Evolutionary conservation across 2,329 filamentous ascomycete genomes (phyloP).

Genomic region (Neurospora sp.): DNA sequence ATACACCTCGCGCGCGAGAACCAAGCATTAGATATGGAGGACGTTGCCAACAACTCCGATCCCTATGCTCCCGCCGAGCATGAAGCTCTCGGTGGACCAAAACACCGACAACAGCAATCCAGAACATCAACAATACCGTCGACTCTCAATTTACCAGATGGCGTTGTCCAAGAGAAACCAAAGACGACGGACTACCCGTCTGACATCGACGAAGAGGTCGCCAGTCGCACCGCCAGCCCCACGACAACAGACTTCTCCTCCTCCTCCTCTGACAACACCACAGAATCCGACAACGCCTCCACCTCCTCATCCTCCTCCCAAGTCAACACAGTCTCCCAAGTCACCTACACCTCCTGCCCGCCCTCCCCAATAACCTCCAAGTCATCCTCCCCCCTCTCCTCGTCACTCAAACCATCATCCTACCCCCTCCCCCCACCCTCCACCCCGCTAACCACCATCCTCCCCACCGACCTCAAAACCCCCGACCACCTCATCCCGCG

Average conservation of each 20-base stretch:
- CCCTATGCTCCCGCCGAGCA: not conserved
- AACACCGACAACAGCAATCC: not conserved
- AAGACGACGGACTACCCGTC: not conserved
- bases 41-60: not conserved
- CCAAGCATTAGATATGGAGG: not conserved
- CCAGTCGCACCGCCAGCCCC: not conserved
- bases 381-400: not conserved
- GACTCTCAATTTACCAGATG: not conserved
- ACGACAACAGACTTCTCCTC: not conserved
- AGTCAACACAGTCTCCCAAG: too few species aligned
- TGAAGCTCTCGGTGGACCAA: not conserved
- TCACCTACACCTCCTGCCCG: not conserved
- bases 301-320: not conserved
- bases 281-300: slow-evolving; percentile 3
- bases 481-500: slow-evolving; percentile 74
- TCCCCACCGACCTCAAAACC: slow-evolving; percentile 71
- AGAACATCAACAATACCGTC: not conserved
- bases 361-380: not conserved
- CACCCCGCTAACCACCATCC: slow-evolving; percentile 44
- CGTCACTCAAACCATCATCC: slow-evolving; percentile 5
- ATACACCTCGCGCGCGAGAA: not conserved
- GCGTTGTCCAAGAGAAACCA: not conserved
- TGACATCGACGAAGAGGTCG: not conserved
- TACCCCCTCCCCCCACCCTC: slow-evolving; percentile 63
- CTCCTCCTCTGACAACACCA: slow-evolving; percentile 1